A percentile compares a stretch with the other conserved stretches of the same genome.
These are phyloP conservation scores for Jimgerdemannia flammicorona DNA, from an alignment of 192 early-diverging fungal species.

Conservation along the genomic window DNA sequence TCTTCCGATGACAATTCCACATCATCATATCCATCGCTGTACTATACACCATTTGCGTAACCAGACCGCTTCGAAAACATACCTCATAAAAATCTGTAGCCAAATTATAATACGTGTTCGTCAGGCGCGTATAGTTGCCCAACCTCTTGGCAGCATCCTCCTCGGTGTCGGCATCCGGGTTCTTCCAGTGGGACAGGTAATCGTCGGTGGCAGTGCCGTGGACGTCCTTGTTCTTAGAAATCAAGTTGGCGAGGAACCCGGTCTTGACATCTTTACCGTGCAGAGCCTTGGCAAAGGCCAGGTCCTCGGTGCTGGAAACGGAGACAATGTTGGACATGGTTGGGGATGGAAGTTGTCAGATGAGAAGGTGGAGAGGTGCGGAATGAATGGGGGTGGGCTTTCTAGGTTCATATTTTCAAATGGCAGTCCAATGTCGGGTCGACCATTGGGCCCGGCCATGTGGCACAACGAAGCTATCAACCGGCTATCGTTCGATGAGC, in stretches of 20 bases:
- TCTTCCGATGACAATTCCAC: background rate
- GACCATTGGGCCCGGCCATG: too few species aligned
- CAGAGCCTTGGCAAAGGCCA: slow-evolving; percentile 45
- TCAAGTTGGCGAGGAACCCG: slow-evolving; percentile 42
- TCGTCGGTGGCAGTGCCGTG: slow-evolving; percentile 62
- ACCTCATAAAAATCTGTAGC: slow-evolving; percentile 84
- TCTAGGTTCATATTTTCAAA: too few species aligned
- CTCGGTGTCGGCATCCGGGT: slow-evolving; percentile 40
- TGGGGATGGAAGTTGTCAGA: background rate
- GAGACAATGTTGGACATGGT: slow-evolving; percentile 26
- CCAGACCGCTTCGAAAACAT: slow-evolving; percentile 1
- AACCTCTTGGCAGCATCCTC: slow-evolving; percentile 61
- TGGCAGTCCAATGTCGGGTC: too few species aligned
- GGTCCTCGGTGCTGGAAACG: slow-evolving; percentile 40
- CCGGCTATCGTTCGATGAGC: too few species aligned
- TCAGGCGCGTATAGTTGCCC: slow-evolving; percentile 60
- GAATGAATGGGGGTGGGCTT: too few species aligned
- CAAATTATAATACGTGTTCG: slow-evolving; percentile 82
- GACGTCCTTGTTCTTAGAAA: slow-evolving; percentile 64
- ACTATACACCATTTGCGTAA: background rate
- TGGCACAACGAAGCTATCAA: too few species aligned
- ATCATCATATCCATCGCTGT: background rate
- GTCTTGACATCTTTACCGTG: slow-evolving; percentile 43
- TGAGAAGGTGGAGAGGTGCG: too few species aligned
- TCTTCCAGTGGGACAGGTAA: slow-evolving; percentile 71